phyloP scores from a whole-genome alignment of 352 stramenopile species.

The Aphanomyces cochlioides region DNA sequence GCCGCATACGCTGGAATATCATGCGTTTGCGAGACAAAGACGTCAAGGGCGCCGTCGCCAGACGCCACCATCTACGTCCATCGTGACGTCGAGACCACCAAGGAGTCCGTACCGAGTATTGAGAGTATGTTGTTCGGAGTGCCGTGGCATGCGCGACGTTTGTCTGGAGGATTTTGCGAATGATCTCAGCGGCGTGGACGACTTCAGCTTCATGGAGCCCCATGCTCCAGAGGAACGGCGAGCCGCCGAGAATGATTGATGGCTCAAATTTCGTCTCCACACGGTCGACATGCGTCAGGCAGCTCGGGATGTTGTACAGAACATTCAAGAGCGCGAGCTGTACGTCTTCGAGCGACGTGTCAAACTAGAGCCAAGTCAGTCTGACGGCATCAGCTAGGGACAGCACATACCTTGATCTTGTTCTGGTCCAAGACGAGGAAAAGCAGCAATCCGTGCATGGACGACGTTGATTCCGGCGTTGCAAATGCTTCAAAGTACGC shows the following conservation, averaged over 20 bases:
- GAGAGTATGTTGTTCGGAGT: slow-evolving; percentile 43
- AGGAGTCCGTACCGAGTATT: slow-evolving; percentile 12
- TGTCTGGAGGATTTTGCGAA: slow-evolving; percentile 59
- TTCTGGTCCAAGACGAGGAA: slow-evolving; percentile 32
- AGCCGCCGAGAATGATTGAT: slow-evolving; percentile 33
- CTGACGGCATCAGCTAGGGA: slow-evolving; percentile 38
- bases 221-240: slow-evolving; percentile 67
- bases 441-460: slow-evolving; percentile 31
- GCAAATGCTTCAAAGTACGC: slow-evolving; percentile 65
- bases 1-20: slow-evolving; percentile 18
- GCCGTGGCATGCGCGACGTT: slow-evolving; percentile 44
- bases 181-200: slow-evolving; percentile 48
- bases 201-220: slow-evolving; percentile 60
- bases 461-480: slow-evolving; percentile 1
- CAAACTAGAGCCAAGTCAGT: slow-evolving; percentile 37
- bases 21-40: slow-evolving; percentile 14
- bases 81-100: neutral
- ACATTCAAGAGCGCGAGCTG: slow-evolving; percentile 57
- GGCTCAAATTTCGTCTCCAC: slow-evolving; percentile 65
- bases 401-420: slow-evolving; percentile 31
- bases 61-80: slow-evolving; percentile 19
- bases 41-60: slow-evolving; percentile 14
- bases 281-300: slow-evolving; percentile 62
- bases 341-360: slow-evolving; percentile 50
- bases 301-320: slow-evolving; percentile 58